These are phyloP conservation scores for Talaromyces sp. DNA, from an alignment of 2,329 filamentous ascomycete species.

Conservation along the genomic window DNA sequence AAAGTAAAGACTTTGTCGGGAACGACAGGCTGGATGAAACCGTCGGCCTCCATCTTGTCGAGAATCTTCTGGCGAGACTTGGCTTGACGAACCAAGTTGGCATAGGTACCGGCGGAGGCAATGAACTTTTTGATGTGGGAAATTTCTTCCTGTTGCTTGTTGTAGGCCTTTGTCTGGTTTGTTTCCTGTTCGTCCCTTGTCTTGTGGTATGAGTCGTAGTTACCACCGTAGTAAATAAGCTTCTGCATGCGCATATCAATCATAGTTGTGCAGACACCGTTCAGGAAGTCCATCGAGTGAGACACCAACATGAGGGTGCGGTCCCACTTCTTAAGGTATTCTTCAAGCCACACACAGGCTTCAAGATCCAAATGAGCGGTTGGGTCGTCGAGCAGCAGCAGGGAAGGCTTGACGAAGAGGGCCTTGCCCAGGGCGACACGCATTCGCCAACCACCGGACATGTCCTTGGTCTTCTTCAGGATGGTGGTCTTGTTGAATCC, in stretches of 20 bases:
- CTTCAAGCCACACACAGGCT: constrained; percentile 98
- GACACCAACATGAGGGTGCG: constrained; percentile 94
- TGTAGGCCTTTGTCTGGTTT: constrained; percentile 98
- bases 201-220: constrained; percentile 98
- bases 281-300: constrained; percentile 98
- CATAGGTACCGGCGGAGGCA: constrained; percentile 97
- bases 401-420: constrained; percentile 94
- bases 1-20: constrained; percentile 90
- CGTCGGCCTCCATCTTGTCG: constrained; percentile 99
- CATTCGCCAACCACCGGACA: constrained; percentile 99
- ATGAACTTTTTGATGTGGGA: constrained; percentile 99
- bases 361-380: constrained; percentile 99
- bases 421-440: constrained; percentile 96
- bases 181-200: constrained; percentile 88
- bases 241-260: constrained; percentile 91
- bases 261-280: constrained; percentile 98
- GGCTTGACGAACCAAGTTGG: constrained; percentile 97
- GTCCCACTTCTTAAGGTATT: constrained; percentile 99
- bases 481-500: constrained; percentile 99
- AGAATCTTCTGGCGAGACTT: constrained; percentile 99
- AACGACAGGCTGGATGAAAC: constrained; percentile 88
- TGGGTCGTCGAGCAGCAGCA: constrained; percentile 94
- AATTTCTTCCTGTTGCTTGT: constrained; percentile 99
- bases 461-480: constrained; percentile 99
- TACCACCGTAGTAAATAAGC: constrained; percentile 97